Percentiles rank a stretch among this genome's conserved stretches.
phyloP scores from a whole-genome alignment of 495 filamentous ascomycete genomes.

The Trichoderma gamsii region DNA sequence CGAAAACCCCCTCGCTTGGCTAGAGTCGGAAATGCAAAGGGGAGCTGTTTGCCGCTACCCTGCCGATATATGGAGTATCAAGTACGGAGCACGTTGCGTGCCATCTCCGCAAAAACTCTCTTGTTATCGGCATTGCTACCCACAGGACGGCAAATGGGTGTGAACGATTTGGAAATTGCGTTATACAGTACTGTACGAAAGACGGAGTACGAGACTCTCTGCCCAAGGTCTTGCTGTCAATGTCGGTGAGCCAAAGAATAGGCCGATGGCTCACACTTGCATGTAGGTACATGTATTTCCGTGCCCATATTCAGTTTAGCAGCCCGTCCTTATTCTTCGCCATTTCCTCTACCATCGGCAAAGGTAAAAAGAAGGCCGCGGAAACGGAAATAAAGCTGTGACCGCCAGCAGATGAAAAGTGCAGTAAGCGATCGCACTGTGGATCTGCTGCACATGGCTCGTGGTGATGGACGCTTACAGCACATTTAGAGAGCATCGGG shows the following conservation, averaged over 20 bases:
- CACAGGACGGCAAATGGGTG: neutral
- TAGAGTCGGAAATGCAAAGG: too few relatives aligned
- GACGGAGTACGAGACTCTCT: neutral
- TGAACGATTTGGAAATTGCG: neutral
- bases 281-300: neutral
- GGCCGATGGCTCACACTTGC: neutral
- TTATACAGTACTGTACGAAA: neutral
- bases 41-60: neutral
- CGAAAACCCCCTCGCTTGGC: too few relatives aligned
- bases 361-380: neutral
- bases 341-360: neutral
- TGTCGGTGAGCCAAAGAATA: neutral
- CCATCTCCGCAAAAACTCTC: neutral
- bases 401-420: neutral
- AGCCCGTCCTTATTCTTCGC: neutral
- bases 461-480: neutral
- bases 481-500: neutral
- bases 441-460: slow-evolving; percentile 7
- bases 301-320: neutral
- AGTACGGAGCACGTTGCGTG: neutral
- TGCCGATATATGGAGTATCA: neutral
- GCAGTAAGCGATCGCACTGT: neutral
- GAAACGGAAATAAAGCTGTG: neutral
- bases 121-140: neutral
- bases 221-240: neutral